Evolutionary conservation across 1,284 basidiomycete genomes (phyloP), one percentile per base, ranked within the genome.

Genomic region (Malassezia obtusa): DNA sequence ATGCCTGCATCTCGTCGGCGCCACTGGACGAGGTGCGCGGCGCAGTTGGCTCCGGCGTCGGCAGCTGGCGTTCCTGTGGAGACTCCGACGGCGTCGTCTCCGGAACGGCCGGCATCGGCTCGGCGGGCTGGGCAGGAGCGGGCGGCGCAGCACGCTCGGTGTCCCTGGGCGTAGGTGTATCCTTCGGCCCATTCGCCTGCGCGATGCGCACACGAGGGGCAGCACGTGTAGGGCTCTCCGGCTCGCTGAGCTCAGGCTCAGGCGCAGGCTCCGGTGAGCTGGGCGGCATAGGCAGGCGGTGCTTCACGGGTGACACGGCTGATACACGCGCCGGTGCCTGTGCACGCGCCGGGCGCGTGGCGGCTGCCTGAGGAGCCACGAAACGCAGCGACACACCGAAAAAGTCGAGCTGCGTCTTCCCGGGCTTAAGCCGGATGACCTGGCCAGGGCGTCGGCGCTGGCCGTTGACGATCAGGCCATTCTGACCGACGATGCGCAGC

Each of bases 391-490:
- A 43, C 52, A 60, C 51, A n/a, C 65, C 67, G 46, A 70, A 70
- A 43, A 67, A 70, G 57, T 67, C 67, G 35, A 70, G 58, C 24
- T 55, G 31, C 4, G 59, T 58, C 35, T 58, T 57, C n/a, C 60
- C 62, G 0, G 64, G 59, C 3, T 52, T 43, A 24, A 71, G 61
- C 4, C 65, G 65, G 24, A 71, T 32, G 3, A 69, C 62, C 26
- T 63, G 64, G 2, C 64, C 68, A n/a, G 61, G 61, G n/a, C 67
- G 56, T 11, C 60, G 53, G 3, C 71, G 63, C 44, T 65, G 63
- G 10, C 66, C 67, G 32, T 71, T 60, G 11, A 73, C 61, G 22
- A 70, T 62, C 15, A 73, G 61, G 6, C 71, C 71, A 37, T 73
- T 73, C 49, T 73, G 71, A 10, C 71, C 71, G 2, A 71, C 38